Percentiles rank a stretch among this genome's conserved stretches.
These are phyloP conservation scores for Gypsophila paniculata DNA, from an alignment of 179 eudicot species.

Conservation along the genomic window DNA sequence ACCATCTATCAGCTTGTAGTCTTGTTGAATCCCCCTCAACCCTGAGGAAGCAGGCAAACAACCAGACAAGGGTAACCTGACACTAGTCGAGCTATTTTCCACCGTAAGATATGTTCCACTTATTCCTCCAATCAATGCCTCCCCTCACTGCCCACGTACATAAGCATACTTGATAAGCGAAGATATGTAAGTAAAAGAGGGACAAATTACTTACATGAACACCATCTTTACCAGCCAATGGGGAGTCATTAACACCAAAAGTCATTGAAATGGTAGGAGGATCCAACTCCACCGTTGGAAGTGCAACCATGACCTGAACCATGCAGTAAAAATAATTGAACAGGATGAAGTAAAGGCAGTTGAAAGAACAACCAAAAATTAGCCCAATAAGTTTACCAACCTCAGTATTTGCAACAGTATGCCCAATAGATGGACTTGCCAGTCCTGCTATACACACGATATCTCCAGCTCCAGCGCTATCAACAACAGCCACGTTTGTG, in stretches of 20 bases:
- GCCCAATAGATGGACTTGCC: constrained; percentile 82
- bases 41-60: neutral
- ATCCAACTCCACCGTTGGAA: constrained; percentile 87
- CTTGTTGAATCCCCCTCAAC: neutral
- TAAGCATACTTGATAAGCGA: neutral
- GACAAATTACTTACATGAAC: constrained; percentile 59
- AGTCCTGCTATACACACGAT: constrained; percentile 92
- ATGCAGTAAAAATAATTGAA: neutral
- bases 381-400: constrained; percentile 30
- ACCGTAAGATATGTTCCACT: neutral
- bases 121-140: neutral
- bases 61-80: neutral
- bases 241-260: constrained; percentile 96
- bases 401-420: constrained; percentile 80
- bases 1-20: neutral
- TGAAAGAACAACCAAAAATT: too few species aligned
- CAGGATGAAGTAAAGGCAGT: too few species aligned
- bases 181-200: neutral
- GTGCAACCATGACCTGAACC: constrained; percentile 56
- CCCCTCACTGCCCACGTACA: neutral
- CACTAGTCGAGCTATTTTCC: neutral
- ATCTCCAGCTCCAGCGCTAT: constrained; percentile 96
- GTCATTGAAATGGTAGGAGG: constrained; percentile 99
- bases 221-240: constrained; percentile 95
- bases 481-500: constrained; percentile 57